Percentiles rank a stretch among this genome's conserved stretches.
phyloP scores from a whole-genome alignment of 306 rosid genomes.

The Ormosia emarginata region DNA sequence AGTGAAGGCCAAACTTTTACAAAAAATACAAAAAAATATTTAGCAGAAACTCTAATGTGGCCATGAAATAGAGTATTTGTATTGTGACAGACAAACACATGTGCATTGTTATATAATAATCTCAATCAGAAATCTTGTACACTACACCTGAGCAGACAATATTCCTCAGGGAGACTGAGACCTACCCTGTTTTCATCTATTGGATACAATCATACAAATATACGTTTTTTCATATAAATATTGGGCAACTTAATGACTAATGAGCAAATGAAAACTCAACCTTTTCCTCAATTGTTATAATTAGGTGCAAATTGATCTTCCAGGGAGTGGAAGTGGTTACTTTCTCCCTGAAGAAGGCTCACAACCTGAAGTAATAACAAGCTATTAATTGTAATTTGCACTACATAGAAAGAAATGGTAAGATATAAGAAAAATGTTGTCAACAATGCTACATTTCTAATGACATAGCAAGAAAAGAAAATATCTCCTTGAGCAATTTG shows the following conservation, averaged over 20 bases:
- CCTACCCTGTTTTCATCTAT: slow-evolving; percentile 3
- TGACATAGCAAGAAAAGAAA: background rate
- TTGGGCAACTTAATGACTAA: too few relatives aligned
- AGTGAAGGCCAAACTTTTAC: background rate
- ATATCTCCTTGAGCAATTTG: background rate
- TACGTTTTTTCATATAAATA: too few relatives aligned
- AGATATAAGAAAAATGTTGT: background rate
- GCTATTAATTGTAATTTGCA: background rate
- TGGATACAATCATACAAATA: background rate
- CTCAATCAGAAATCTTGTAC: slow-evolving; percentile 11
- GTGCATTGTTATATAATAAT: background rate
- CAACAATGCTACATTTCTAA: background rate
- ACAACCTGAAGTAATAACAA: slow-evolving; percentile 55
- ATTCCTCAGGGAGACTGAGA: background rate
- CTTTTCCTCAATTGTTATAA: slow-evolving; percentile 24
- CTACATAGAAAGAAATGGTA: background rate
- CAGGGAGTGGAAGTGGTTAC: slow-evolving; percentile 41
- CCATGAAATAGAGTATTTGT: background rate
- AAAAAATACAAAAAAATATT: slow-evolving; percentile 17
- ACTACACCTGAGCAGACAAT: background rate
- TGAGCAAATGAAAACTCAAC: background rate
- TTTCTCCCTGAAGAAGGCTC: slow-evolving; percentile 76
- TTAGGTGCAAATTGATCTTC: slow-evolving; percentile 47
- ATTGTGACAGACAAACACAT: background rate
- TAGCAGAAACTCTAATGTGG: slow-evolving; percentile 18